phyloP scores from a whole-genome alignment of 352 stramenopile genomes.

The Pythium coloratum region DNA sequence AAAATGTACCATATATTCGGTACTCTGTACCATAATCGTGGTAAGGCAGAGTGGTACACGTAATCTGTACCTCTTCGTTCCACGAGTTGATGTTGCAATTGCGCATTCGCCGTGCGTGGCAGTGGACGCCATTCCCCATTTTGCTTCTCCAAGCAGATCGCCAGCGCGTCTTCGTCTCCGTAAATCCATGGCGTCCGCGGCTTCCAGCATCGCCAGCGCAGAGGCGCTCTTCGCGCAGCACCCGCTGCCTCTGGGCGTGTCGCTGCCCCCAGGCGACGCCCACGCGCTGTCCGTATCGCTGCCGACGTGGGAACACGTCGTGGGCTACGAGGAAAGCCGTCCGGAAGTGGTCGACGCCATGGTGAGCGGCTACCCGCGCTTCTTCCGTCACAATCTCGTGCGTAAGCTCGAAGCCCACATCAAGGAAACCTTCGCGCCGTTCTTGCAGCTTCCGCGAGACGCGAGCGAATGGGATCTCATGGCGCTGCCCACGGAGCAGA shows the following conservation, averaged over 20 bases:
- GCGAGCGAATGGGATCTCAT: slow-evolving; percentile 37
- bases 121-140: neutral
- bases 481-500: slow-evolving; percentile 56
- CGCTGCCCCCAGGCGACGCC: slow-evolving; percentile 61
- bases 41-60: neutral
- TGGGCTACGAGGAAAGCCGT: slow-evolving; percentile 90
- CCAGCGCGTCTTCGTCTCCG: neutral
- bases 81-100: slow-evolving; percentile 4
- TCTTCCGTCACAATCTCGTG: slow-evolving; percentile 90
- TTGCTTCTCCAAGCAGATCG: neutral
- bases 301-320: slow-evolving; percentile 79
- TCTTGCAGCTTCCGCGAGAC: slow-evolving; percentile 31
- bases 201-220: slow-evolving; percentile 16
- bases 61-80: neutral
- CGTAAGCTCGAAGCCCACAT: slow-evolving; percentile 54
- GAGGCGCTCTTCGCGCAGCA: slow-evolving; percentile 20
- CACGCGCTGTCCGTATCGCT: slow-evolving; percentile 87
- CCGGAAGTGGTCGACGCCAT: slow-evolving; percentile 66
- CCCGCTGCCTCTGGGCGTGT: slow-evolving; percentile 60
- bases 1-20: neutral
- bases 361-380: slow-evolving; percentile 91
- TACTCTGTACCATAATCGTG: neutral
- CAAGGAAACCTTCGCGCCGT: slow-evolving; percentile 22
- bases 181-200: slow-evolving; percentile 11
- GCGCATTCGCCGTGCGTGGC: slow-evolving; percentile 1